Evolutionary conservation across 2,329 filamentous ascomycete species (phyloP), one percentile per base, ranked within the genome.

Genomic region (Aspergillus amoenus): DNA sequence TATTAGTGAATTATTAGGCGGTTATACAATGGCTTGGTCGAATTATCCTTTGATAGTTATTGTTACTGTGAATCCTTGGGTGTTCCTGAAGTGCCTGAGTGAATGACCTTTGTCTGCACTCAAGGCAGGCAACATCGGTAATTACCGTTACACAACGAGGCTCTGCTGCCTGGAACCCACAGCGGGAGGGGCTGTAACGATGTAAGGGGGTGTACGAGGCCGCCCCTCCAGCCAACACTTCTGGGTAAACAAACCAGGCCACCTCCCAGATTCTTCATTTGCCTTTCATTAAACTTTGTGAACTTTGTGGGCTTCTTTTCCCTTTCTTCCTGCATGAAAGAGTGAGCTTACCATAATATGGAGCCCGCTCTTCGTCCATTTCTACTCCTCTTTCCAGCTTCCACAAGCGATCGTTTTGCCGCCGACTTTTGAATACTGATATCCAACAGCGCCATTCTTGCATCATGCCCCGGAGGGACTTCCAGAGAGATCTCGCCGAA

Each of bases 391-490:
- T 15, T 37, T 37, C 4, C 7, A 37, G 5, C 34, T n/a, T 37
- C 34, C 34, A 5, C 12, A 13, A 37, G 2, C 8, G 15, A n/a
- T 17, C 11, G 15, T 4, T 21, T 18, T 13, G 27, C n/a, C n/a
- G n/a, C n/a, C 27, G 15, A 9, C n/a, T 30, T 11, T 15, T 11
- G 11, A 37, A 37, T 13, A 13, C 34, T 37, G 34, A 37, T 5
- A 3, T 34, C 17, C 11, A 15, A 42, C 17, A 17, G 3, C 30
- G 1, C 11, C 37, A 50, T n/a, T 18, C 13, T 43, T 18, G 21
- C 44, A 37, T 13, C 30, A 92, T 92, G 89, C 82, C 86, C 61
- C 81, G 86, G 57, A 83, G 82, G 66, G 81, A 83, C 37, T 93
- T 90, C 70, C 78, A 85, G 47, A 76, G 78, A 50, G 88, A 93